These are phyloP conservation scores for Morella rubra DNA, from an alignment of 306 rosid genomes.

Conservation along the genomic window DNA sequence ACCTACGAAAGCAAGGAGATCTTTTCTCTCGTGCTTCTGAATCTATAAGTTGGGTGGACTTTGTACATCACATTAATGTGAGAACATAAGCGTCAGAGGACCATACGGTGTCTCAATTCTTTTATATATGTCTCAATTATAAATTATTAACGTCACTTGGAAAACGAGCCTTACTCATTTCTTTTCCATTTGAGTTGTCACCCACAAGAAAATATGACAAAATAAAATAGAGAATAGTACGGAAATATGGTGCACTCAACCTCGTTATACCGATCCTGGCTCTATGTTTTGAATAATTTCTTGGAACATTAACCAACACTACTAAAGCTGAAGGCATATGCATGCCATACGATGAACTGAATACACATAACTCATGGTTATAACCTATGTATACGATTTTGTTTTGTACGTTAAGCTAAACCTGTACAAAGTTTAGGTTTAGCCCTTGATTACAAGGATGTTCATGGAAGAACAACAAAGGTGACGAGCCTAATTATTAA, in stretches of 20 bases:
- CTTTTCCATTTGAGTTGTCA: constrained; percentile 21
- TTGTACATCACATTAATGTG: constrained; percentile 35
- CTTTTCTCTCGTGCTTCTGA: constrained; percentile 11
- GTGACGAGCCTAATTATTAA: too few species aligned
- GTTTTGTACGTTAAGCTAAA: too few species aligned
- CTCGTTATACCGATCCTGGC: too few species aligned
- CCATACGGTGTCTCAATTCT: constrained; percentile 17
- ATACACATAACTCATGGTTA: too few species aligned
- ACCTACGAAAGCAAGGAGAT: constrained; percentile 31
- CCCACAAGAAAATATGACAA: constrained; percentile 10
- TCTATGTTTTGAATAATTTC: too few species aligned
- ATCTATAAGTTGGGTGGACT: constrained; percentile 23
- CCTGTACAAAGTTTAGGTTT: too few species aligned
- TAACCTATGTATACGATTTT: too few species aligned
- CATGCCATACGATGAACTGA: too few species aligned
- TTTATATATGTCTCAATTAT: not conserved
- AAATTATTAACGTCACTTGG: constrained; percentile 17
- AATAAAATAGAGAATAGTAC: not conserved
- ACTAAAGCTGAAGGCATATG: too few species aligned
- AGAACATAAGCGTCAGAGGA: constrained; percentile 28
- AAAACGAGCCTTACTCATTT: constrained; percentile 11
- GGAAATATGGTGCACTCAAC: not conserved
- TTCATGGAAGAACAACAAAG: too few species aligned
- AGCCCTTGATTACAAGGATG: too few species aligned
- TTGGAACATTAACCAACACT: too few species aligned